Evolutionary conservation across 306 rosid species (phyloP), one percentile per base, ranked within the genome.

Genomic region (Prunus armeniaca): DNA sequence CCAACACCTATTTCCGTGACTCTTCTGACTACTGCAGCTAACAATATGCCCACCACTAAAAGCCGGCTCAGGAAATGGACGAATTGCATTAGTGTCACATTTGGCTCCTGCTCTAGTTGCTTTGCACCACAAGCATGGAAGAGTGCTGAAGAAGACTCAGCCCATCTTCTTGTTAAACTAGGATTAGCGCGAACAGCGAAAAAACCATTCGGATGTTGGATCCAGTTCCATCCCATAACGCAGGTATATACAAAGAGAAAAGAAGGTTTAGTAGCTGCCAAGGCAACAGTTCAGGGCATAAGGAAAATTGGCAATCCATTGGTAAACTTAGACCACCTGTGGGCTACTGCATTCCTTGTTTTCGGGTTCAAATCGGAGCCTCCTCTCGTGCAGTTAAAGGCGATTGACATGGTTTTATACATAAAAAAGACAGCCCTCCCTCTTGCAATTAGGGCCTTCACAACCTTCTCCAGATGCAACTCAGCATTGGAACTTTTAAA

Each of bases 301-400:
- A 84, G 93, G 71, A 93, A 85, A 83, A 71, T 74, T 17, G 87
- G 89, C 9, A 87, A 78, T 74, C 80, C 83, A 19, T 76, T 70
- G 80, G 78, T 77, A 9, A 87, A 86, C 85, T 83, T 86, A 2
- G 90, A 88, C 82, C 98, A 93, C 72, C 76, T 84, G 9, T 93
- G 98, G 98, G 89, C 96, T 20, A 88, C 97, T 9, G 96, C 97
- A 51, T 91, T 93, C 70, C 93, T 93, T 3, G 96, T 93, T 12
- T 93, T 93, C 9, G 98, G 98, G 15, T 93, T 89, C 90, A 91
- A 91, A 84, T 87, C 91, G 0, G 96, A 93, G 57, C 96, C 98
- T 0, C 97, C 97, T 11, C 54, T 86, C 0, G 86, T 90, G 77
- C 88, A 89, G 27, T 78, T 91, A 1, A 87, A 91, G 75, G 88